Base-by-base conservation (phyloP, 2,329 filamentous ascomycete genomes). In the Pestalotiopsis sp. region DNA sequence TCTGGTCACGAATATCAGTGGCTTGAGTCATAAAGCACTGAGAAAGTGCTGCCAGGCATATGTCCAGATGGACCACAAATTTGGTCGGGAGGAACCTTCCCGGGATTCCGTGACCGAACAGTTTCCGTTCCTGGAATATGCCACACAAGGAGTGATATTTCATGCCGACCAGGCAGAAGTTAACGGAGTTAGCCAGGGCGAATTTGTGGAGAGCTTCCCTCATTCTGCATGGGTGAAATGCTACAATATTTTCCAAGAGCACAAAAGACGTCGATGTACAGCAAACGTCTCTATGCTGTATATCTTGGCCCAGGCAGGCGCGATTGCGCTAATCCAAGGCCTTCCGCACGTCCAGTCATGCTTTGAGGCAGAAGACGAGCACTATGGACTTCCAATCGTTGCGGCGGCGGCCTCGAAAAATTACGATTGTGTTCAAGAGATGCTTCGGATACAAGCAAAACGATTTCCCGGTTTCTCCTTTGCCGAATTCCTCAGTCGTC, bases 1-100 rank as follows among this genome's bases (percentile, higher is more conserved):
- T 1, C 68, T 79, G 45, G 70, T 65, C n/a, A 69, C 64, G 3
- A 77, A 81, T 36, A 75, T 81, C 23, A 66, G 76, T 36, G 74
- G 77, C 0, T 66, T 71, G 49, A 79, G 83, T 23, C 80, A 88
- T 56, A 80, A 86, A 1, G 73, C 66, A 20, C 73, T 87, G 5
- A 86, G 82, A 70, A 62, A 79, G 62, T 83, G 80, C 23, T 68
- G 68, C 25, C 36, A 68, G 2, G 38, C 17, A 3, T 70, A 62
- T 49, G 59, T 68, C 23, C 57, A 68, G 38, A 17, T 69, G 45
- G 25, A 64, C 23, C 20, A 36, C 62, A 1, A 14, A 60, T 59
- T 57, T 25, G 38, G 62, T 5, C 3, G 7, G 68, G n/a, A 41
- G 65, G 62, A 9, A 25, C 38, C 3, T 41, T 11, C 7, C 69